Conservation (phyloP, 139 green algal species). For the Chlamydomonas incerta region DNA sequence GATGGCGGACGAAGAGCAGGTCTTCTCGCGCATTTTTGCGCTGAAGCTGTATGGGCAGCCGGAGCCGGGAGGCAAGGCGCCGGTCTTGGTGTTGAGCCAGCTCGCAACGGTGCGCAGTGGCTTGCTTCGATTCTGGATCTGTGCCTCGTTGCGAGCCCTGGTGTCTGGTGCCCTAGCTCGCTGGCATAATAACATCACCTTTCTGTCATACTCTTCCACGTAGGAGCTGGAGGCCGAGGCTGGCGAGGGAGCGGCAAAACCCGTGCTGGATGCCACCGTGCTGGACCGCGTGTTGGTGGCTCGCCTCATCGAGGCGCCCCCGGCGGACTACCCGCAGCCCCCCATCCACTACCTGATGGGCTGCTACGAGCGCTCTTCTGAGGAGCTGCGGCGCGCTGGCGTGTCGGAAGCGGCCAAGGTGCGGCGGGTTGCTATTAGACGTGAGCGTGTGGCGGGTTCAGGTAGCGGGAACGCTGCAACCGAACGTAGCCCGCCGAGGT, state of each 20-base stretch:
- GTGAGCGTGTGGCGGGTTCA: too few relatives aligned
- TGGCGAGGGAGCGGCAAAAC: neutral
- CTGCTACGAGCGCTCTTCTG: constrained; percentile 65
- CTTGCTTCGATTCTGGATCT: neutral
- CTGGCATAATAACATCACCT: too few relatives aligned
- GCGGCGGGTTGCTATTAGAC: too few relatives aligned
- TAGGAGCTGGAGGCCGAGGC: constrained; percentile 21
- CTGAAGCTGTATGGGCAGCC: neutral
- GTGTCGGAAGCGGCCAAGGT: constrained; percentile 44
- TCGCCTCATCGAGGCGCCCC: constrained; percentile 76
- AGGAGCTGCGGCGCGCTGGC: constrained; percentile 55
- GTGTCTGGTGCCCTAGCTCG: neutral
- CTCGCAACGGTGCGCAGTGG: neutral
- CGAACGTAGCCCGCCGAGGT: too few relatives aligned
- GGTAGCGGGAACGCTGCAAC: too few relatives aligned
- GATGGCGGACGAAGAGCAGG: neutral
- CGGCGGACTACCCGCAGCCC: constrained; percentile 65
- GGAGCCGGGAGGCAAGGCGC: neutral
- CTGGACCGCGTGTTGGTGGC: constrained; percentile 82
- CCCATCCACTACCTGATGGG: constrained; percentile 85
- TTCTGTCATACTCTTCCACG: neutral
- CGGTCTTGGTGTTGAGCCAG: neutral
- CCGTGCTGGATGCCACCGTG: constrained; percentile 58
- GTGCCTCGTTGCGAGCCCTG: neutral
- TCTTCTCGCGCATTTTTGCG: constrained; percentile 19